Base-by-base conservation (phyloP, 108 stramenopile genomes). In the Cyclotella baltica region DNA sequence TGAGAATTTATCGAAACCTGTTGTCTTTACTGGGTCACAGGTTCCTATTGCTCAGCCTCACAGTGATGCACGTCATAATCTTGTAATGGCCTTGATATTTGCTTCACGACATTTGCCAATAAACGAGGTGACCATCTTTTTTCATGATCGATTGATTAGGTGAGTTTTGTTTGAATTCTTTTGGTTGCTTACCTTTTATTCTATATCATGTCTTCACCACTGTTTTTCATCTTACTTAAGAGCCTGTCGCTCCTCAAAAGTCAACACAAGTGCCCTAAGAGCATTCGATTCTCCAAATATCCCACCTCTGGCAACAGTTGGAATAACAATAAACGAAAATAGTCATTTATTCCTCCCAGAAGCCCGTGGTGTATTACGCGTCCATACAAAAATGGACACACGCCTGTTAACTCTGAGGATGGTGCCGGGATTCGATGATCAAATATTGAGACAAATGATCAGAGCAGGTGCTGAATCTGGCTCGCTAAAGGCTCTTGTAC, bases 211-310 rank as follows among this genome's bases (percentile, higher is more conserved):
- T 43, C 13, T 43, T 13, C 40, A 43, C 40, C 6, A 43, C 6
- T 43, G n/a, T n/a, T n/a, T n/a, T n/a, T n/a, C n/a, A n/a, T 43
- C 13, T 43, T 6, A 43, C 6, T 43, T 10, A 1, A 55, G 59
- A 33, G 98, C 92, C 5, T 95, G 93, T 78, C 86, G 98, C 34
- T 64, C 96, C 6, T 88, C 85, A 75, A 98, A 99, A 79, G 86
- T 95, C 31, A 90, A 96, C 80, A 92, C 96, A 11, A 70, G 80
- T n/a, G 75, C 77, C n/a, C 76, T 99, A 2, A 53, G 88, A 28
- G 99, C 99, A 16, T 99, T 97, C 86, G 96, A 98, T 68, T 88
- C 88, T 37, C 99, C 99, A 6, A 99, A 99, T 67, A 85, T 96
- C 28, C 88, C 94, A 8, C 94, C 98, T 10, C 81, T 99, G 61